Percentiles rank a stretch among this genome's conserved stretches.
Evolutionary conservation across 495 filamentous ascomycete genomes (phyloP).

Genomic region (Diplogelasinospora grovesii): DNA sequence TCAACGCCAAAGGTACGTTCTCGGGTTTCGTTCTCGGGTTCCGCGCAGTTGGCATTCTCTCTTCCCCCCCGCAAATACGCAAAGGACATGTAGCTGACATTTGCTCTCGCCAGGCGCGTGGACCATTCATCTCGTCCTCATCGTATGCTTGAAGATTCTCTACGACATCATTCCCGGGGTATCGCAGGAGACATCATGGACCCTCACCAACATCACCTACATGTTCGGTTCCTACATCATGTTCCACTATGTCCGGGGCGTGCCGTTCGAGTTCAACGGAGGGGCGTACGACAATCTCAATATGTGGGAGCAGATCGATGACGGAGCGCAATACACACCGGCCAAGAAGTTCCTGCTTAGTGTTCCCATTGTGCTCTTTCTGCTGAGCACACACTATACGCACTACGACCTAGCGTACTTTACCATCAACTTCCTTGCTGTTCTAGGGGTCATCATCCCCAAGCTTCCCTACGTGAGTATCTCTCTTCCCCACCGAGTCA

Average conservation of each 20-base stretch:
- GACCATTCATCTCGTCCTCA: constrained; percentile 92
- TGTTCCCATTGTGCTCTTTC: constrained; percentile 88
- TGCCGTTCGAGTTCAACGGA: constrained; percentile 98
- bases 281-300: constrained; percentile 98
- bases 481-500: background rate
- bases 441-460: constrained; percentile 85
- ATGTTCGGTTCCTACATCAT: constrained; percentile 98
- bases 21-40: background rate
- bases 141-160: constrained; percentile 82
- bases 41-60: background rate
- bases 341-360: constrained; percentile 96
- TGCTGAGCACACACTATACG: constrained; percentile 96
- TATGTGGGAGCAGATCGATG: constrained; percentile 99
- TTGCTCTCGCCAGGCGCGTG: constrained; percentile 68
- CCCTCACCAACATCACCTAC: constrained; percentile 96
- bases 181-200: constrained; percentile 97
- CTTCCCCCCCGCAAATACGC: too few relatives aligned
- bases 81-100: too few relatives aligned
- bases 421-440: constrained; percentile 90
- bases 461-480: constrained; percentile 85
- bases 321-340: constrained; percentile 96
- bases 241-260: constrained; percentile 98
- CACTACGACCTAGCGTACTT: constrained; percentile 96
- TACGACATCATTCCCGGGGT: constrained; percentile 92
- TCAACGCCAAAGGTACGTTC: constrained; percentile 88